phyloP scores from a whole-genome alignment of 2,329 filamentous ascomycete genomes.

The Lasiodiplodia gonubiensis region DNA sequence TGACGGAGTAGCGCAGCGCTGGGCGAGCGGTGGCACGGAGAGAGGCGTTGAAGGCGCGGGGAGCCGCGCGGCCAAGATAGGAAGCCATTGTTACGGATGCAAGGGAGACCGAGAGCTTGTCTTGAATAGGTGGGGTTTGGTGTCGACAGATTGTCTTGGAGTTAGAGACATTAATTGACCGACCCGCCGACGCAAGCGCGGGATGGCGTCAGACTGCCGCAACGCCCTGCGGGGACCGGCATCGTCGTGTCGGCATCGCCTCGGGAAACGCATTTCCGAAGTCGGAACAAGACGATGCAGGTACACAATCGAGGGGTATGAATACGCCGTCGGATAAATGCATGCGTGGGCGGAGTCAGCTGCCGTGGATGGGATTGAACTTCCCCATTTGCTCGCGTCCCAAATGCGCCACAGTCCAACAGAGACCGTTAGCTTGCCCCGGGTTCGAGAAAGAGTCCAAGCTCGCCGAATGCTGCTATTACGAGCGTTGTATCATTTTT shows the following conservation, averaged over 20 bases:
- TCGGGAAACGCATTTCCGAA: conserved; percentile 14
- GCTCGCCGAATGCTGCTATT: neutral
- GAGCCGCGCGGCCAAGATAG: conserved; percentile 43
- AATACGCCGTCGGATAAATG: neutral
- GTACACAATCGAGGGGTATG: neutral
- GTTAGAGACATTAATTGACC: conserved; percentile 14
- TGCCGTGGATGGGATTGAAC: neutral
- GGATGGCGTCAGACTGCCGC: conserved; percentile 24
- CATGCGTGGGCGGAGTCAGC: neutral
- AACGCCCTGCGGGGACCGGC: neutral
- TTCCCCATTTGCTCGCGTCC: neutral
- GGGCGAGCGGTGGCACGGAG: conserved; percentile 36
- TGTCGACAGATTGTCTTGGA: conserved; percentile 2
- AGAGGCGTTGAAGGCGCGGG: conserved; percentile 39
- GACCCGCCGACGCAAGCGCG: neutral
- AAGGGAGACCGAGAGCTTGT: neutral
- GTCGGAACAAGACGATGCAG: conserved; percentile 13
- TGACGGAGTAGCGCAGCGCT: conserved; percentile 29
- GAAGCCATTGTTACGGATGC: conserved; percentile 40
- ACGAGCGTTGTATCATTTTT: neutral
- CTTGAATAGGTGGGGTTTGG: neutral
- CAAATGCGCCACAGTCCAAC: neutral
- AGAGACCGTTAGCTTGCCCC: neutral
- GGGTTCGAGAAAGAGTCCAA: neutral
- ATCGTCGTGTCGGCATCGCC: neutral